Evolutionary conservation across 352 stramenopile genomes (phyloP).

Genomic region (Phytopythium montanum): DNA sequence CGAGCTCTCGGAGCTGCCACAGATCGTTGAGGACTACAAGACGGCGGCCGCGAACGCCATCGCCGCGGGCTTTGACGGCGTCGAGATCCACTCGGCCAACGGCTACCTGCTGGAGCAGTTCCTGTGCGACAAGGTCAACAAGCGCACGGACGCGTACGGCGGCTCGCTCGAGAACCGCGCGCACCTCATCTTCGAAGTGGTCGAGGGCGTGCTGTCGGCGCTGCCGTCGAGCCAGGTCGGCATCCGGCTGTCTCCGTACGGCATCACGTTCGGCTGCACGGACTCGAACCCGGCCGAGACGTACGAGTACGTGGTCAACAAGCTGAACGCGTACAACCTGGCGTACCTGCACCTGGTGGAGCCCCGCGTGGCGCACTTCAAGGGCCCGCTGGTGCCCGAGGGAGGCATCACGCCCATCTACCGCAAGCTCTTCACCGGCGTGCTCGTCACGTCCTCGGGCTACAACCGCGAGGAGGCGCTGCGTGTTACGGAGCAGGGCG

Average conservation of each 20-base stretch:
- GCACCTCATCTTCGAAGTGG: slow-evolving; percentile 59
- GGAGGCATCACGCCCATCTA: slow-evolving; percentile 40
- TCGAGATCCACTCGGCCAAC: slow-evolving; percentile 89
- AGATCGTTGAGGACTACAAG: slow-evolving; percentile 27
- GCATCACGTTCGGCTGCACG: slow-evolving; percentile 31
- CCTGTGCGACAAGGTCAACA: slow-evolving; percentile 35
- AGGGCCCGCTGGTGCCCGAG: slow-evolving; percentile 23
- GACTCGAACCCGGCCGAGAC: slow-evolving; percentile 35
- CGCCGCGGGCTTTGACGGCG: slow-evolving; percentile 77
- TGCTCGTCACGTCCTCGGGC: slow-evolving; percentile 42
- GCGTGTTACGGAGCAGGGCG: slow-evolving; percentile 28
- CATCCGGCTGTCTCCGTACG: slow-evolving; percentile 31
- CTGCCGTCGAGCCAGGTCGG: slow-evolving; percentile 29
- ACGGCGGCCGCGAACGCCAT: slow-evolving; percentile 15
- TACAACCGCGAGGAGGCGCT: slow-evolving; percentile 33
- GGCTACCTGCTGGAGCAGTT: slow-evolving; percentile 90
- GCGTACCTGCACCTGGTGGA: slow-evolving; percentile 53
- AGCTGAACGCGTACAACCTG: slow-evolving; percentile 35
- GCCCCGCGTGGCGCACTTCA: slow-evolving; percentile 29
- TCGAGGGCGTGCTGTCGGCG: slow-evolving; percentile 43
- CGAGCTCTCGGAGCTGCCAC: slow-evolving; percentile 61
- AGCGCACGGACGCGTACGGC: slow-evolving; percentile 33
- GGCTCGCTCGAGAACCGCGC: slow-evolving; percentile 74
- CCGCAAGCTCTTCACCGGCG: slow-evolving; percentile 41
- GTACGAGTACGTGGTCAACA: slow-evolving; percentile 34